These are phyloP conservation scores for Lenwebbia sp. DNA, from an alignment of 345 rosid genomes.

Conservation along the genomic window DNA sequence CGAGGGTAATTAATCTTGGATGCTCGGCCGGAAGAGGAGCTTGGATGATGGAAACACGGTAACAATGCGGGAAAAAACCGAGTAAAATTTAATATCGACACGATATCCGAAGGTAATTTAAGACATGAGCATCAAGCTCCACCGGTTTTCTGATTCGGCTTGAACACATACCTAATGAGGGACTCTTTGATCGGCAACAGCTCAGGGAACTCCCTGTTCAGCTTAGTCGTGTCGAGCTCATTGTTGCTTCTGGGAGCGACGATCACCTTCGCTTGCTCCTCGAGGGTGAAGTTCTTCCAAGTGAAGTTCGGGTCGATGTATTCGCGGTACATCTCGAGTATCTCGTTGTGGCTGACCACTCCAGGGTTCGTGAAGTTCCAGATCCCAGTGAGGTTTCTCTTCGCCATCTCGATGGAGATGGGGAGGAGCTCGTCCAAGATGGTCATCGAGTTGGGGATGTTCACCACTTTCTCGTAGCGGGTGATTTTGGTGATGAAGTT, in stretches of 20 bases:
- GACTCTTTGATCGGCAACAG: conserved; percentile 78
- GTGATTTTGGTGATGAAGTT: conserved; percentile 83
- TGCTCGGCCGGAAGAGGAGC: background rate
- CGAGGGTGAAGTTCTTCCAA: conserved; percentile 82
- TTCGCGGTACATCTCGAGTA: conserved; percentile 68
- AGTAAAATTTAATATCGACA: background rate
- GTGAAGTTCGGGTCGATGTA: conserved; percentile 57
- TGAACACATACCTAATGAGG: conserved; percentile 61
- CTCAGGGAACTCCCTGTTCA: conserved; percentile 80
- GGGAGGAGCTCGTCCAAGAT: conserved; percentile 85
- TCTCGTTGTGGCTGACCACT: conserved; percentile 89
- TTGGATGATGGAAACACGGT: background rate
- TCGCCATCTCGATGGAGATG: conserved; percentile 87
- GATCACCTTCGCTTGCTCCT: conserved; percentile 87
- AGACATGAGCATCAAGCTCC: conserved; percentile 13
- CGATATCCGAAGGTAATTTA: background rate
- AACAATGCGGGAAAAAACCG: background rate
- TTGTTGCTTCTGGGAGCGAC: conserved; percentile 91
- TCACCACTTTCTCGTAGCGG: conserved; percentile 71
- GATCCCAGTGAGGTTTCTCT: conserved; percentile 89
- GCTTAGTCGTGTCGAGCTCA: conserved; percentile 68
- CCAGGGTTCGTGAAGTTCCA: conserved; percentile 88
- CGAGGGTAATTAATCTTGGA: background rate
- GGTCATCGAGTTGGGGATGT: conserved; percentile 93
- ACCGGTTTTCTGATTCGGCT: conserved; percentile 55